Percentiles rank a stretch among this genome's conserved stretches.
Evolutionary conservation across 768 basidiomycete genomes (phyloP).

Genomic region (Hygrophorus pudorinus): DNA sequence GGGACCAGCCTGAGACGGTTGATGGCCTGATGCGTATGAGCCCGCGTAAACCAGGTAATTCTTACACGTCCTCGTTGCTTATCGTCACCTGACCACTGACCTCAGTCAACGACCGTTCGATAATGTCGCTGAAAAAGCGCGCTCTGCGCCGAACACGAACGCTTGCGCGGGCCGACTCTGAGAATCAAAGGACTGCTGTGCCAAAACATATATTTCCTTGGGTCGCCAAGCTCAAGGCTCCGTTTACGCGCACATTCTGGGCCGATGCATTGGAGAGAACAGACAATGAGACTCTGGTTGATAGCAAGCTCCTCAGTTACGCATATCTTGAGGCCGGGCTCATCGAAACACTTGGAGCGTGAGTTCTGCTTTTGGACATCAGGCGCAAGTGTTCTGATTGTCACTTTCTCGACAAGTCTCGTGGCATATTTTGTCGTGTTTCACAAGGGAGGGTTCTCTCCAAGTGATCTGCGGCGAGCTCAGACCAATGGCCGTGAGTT

Average conservation of each 20-base stretch:
- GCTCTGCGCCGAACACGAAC: slow-evolving; percentile 50
- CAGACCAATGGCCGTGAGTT: slow-evolving; percentile 32
- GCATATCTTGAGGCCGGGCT: slow-evolving; percentile 57
- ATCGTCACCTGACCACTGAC: neutral
- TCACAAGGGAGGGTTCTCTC: slow-evolving; percentile 51
- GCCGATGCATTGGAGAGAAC: slow-evolving; percentile 41
- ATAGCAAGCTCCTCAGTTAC: slow-evolving; percentile 52
- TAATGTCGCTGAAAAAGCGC: slow-evolving; percentile 40
- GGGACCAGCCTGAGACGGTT: slow-evolving; percentile 57
- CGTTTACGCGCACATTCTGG: slow-evolving; percentile 53
- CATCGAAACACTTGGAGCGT: slow-evolving; percentile 50
- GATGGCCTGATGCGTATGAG: slow-evolving; percentile 60
- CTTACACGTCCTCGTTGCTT: neutral
- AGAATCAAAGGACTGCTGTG: slow-evolving; percentile 33
- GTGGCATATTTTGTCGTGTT: slow-evolving; percentile 61
- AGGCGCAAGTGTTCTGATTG: neutral
- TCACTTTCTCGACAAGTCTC: slow-evolving; percentile 26
- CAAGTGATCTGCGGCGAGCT: slow-evolving; percentile 40
- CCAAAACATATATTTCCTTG: slow-evolving; percentile 31
- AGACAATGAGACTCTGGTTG: slow-evolving; percentile 53
- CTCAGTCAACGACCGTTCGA: slow-evolving; percentile 47
- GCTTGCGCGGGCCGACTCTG: slow-evolving; percentile 40
- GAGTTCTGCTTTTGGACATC: slow-evolving; percentile 13
- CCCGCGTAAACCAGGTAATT: slow-evolving; percentile 52
- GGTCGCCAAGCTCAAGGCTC: slow-evolving; percentile 31